Evolutionary conservation across 345 rosid genomes (phyloP), one percentile per base, ranked within the genome.

Genomic region (Rubroshorea leprosula): DNA sequence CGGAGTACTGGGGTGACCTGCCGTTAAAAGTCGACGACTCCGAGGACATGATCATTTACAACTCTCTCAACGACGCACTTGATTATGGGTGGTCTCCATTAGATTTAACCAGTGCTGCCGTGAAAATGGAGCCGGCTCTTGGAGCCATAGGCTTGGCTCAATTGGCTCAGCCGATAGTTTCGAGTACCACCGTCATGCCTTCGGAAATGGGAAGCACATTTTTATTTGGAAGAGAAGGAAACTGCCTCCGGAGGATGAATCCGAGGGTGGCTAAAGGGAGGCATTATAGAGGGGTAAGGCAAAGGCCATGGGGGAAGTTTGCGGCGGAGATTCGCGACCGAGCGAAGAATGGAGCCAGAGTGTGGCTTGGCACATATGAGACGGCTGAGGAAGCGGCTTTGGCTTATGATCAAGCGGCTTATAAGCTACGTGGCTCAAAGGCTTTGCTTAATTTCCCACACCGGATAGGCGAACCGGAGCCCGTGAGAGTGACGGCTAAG

Each of bases 271-370:
- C 49, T 5, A 62, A 49, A 25, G 84, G 81, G 61, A 80, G 75
- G 54, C 92, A 80, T 53, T 85, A 70, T 65, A 65, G 88, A 51
- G 92, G 92, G 24, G 92, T 85, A 50, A 72, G 92, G 77, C 79
- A 72, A 64, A 62, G 92, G 66, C 92, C 88, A 6, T 85, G 92
- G 92, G 92, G 86, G 15, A 82, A 82, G 62, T 85, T 72, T 31
- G 88, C 92, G 14, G 92, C 86, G 5, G 92, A 85, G 83, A 85
- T 85, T 43, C 71, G 92, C 9, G 88, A 85, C 67, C 82, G 81
- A 20, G 80, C 84, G 5, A 85, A 72, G 76, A 82, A 76, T 45
- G 86, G 92, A 18, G 77, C 83, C 0, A 73, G 88, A 51, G 84
- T 82, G n/a, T 85, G 92, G 92, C 75, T 85, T 14, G 92, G 92